Evolutionary conservation across 2,329 filamentous ascomycete genomes (phyloP).

Genomic region (Ustilaginoidea virens): DNA sequence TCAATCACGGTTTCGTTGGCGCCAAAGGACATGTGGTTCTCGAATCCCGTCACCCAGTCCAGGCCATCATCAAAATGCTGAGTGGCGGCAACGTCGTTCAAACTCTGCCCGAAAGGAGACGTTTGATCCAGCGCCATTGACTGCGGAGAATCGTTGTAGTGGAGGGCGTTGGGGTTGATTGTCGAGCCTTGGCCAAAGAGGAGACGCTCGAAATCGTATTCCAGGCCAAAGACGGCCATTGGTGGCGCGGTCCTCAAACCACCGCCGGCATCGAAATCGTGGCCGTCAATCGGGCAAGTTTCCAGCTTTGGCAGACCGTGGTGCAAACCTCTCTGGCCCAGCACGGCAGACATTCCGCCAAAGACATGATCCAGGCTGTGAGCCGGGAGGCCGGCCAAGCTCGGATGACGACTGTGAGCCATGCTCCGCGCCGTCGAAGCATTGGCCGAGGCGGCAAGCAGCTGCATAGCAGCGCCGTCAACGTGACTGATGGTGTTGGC

Average conservation of each 20-base stretch:
- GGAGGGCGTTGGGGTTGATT: slow-evolving; percentile 59
- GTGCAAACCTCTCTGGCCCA: slow-evolving; percentile 49
- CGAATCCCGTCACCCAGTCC: slow-evolving; percentile 71
- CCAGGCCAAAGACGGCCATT: slow-evolving; percentile 43
- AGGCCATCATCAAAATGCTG: slow-evolving; percentile 62
- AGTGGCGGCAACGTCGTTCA: slow-evolving; percentile 40
- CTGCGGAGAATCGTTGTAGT: slow-evolving; percentile 68
- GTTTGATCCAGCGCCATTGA: slow-evolving; percentile 46
- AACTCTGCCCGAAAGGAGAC: slow-evolving; percentile 42
- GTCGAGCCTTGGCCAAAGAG: slow-evolving; percentile 54
- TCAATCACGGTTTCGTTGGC: slow-evolving; percentile 71
- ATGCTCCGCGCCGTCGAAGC: slow-evolving; percentile 32
- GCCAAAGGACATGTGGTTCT: slow-evolving; percentile 57
- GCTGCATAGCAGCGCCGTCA: slow-evolving; percentile 59
- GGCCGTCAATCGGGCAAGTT: slow-evolving; percentile 50
- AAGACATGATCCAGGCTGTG: slow-evolving; percentile 47
- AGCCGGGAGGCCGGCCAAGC: slow-evolving; percentile 51
- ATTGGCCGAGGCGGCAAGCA: slow-evolving; percentile 45
- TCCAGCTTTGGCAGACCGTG: slow-evolving; percentile 71
- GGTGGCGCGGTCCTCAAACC: slow-evolving; percentile 67
- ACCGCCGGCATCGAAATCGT: slow-evolving; percentile 47
- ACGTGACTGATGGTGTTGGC: slow-evolving; percentile 96
- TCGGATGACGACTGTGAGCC: slow-evolving; percentile 57
- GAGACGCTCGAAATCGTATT: slow-evolving; percentile 32
- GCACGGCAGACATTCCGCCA: slow-evolving; percentile 53